phyloP scores from a whole-genome alignment of 148 eudicot genomes.

The Tetragonia tetragonoides region DNA sequence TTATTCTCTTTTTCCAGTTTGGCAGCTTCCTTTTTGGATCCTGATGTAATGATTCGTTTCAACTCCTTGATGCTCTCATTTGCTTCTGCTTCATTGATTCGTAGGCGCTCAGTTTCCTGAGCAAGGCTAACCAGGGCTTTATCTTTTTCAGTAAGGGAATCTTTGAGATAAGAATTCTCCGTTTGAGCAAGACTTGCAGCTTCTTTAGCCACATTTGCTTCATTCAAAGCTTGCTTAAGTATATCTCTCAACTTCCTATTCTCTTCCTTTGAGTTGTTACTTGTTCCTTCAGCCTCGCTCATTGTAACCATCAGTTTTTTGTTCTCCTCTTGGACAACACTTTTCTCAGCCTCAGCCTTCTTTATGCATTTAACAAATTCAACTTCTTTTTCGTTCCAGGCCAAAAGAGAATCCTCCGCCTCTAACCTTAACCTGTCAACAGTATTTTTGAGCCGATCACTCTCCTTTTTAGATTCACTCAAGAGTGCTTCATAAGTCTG shows the following conservation, averaged over 20 bases:
- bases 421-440: constrained; percentile 58
- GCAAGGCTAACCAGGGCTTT: constrained; percentile 52
- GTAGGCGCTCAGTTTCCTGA: constrained; percentile 65
- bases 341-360: constrained; percentile 64
- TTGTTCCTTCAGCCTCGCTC: constrained; percentile 33
- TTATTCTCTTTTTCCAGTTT: constrained; percentile 32
- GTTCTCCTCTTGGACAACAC: constrained; percentile 33
- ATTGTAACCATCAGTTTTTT: constrained; percentile 30
- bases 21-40: constrained; percentile 29
- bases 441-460: constrained; percentile 49
- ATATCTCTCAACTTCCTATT: constrained; percentile 65
- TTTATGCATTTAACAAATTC: constrained; percentile 76
- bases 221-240: constrained; percentile 75
- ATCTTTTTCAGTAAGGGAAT: constrained; percentile 56
- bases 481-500: constrained; percentile 39
- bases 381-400: constrained; percentile 71
- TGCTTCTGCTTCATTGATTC: constrained; percentile 57
- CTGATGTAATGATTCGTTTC: constrained; percentile 42
- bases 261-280: constrained; percentile 52
- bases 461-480: constrained; percentile 43
- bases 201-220: constrained; percentile 82
- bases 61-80: constrained; percentile 57
- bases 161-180: constrained; percentile 65
- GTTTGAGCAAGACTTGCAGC: constrained; percentile 66
- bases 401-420: constrained; percentile 70